Evolutionary conservation across 257 asterid genomes (phyloP).

Genomic region (Eustoma russellianum): DNA sequence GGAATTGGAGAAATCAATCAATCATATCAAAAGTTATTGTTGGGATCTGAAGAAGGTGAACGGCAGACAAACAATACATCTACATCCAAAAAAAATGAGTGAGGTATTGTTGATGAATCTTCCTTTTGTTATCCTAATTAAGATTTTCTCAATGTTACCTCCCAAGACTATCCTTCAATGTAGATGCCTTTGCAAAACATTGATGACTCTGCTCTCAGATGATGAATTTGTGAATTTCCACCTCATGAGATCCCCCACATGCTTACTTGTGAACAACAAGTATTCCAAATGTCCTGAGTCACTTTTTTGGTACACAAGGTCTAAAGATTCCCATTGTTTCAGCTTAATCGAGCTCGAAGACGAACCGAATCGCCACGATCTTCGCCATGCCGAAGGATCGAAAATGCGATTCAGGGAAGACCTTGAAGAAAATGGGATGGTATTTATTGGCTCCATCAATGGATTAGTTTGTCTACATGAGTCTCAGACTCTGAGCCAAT

Average conservation of each 20-base stretch:
- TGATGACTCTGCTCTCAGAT: constrained; percentile 4
- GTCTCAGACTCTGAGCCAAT: neutral
- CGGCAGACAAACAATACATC: too few relatives aligned
- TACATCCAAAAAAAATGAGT: too few relatives aligned
- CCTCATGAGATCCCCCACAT: constrained; percentile 14
- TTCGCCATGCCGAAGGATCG: neutral
- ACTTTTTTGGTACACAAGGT: neutral
- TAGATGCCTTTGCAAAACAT: constrained; percentile 26
- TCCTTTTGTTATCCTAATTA: too few relatives aligned
- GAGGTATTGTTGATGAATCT: too few relatives aligned
- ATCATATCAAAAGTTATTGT: too few relatives aligned
- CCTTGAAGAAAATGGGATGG: neutral
- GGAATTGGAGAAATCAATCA: too few relatives aligned
- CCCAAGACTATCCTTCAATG: constrained; percentile 10
- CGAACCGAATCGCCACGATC: neutral
- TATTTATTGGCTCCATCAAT: constrained; percentile 12
- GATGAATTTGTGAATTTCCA: constrained; percentile 11
- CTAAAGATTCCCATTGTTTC: neutral
- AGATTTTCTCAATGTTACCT: constrained; percentile 13
- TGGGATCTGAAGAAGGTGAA: too few relatives aligned
- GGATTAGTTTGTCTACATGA: constrained; percentile 14
- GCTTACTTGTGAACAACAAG: constrained; percentile 5
- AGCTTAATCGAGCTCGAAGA: constrained; percentile 13
- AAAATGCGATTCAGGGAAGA: neutral
- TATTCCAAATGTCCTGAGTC: neutral